Base-by-base conservation (phyloP, 768 basidiomycete species). In the Scleroderma bovista region DNA sequence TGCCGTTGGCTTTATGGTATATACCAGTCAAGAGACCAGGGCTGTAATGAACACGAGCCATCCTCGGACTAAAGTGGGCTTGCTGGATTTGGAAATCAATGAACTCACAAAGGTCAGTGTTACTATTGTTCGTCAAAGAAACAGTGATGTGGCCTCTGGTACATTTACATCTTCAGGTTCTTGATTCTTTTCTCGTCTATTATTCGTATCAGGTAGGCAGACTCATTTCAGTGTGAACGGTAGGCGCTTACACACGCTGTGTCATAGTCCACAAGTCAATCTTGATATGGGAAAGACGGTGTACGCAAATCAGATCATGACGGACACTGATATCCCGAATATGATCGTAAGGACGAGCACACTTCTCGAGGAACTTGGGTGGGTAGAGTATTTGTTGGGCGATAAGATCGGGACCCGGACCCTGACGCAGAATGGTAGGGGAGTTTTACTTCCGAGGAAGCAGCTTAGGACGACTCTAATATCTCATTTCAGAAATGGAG, bases 211-310 rank as follows among this genome's bases (percentile, higher is more conserved):
- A 95, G 93, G 95, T 91, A 44, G 48, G 84, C 65, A 38, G n/a
- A 38, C 9, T 13, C 15, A 16, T 20, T 44, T 44, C 34, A 57
- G 16, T 49, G 24, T 34, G 20, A n/a, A n/a, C n/a, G n/a, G n/a
- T n/a, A n/a, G n/a, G n/a, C n/a, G n/a, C n/a, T n/a, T n/a, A n/a
- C n/a, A n/a, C n/a, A 42, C 24, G 22, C 50, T 55, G 16, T 51
- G 29, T 45, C 48, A 6, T 63, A 97, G 94, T 76, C 73, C 98
- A 48, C 88, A 96, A n/a, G 95, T 99, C 47, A 99, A 99, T 59
- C 78, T 99, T 47, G 96, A 99, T 67, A 98, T 99, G 94, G 96
- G 96, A 50, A 99, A 99, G 71, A 98, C 94, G 1, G 88, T 98
- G 38, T 99, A 99, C 59, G 93, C 92, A 0, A 85, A 88, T 38